Percentiles rank a stretch among this genome's conserved stretches.
Conservation (phyloP, 176 grass and related monocot genomes). For the Hsuehochloa calcarea region DNA sequence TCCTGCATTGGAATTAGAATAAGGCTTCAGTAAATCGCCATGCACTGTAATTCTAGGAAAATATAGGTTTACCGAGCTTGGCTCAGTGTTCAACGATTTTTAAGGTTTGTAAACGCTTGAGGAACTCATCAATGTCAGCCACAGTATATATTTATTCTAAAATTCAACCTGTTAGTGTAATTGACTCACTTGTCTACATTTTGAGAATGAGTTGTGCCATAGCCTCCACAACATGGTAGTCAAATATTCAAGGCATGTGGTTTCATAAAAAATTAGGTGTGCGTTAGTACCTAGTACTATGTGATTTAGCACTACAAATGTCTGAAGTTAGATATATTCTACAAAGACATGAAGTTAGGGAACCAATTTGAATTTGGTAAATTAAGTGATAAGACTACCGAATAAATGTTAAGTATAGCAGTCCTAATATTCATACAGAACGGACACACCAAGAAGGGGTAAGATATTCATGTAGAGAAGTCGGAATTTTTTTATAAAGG, state of each 20-base stretch:
- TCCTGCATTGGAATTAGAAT: conserved; percentile 52
- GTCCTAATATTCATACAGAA: neutral
- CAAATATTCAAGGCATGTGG: neutral
- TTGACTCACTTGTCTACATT: neutral
- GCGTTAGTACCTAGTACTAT: neutral
- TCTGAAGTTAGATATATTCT: neutral
- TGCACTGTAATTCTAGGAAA: neutral
- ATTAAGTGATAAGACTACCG: neutral
- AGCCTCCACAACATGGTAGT: neutral
- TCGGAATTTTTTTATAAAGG: neutral
- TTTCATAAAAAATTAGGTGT: neutral
- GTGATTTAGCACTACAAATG: neutral
- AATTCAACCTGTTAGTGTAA: neutral
- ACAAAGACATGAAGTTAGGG: neutral
- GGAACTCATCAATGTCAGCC: neutral
- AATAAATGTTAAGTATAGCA: neutral
- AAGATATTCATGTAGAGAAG: neutral
- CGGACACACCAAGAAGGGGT: neutral
- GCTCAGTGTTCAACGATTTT: neutral
- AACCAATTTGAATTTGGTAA: neutral
- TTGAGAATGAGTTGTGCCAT: neutral
- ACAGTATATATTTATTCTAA: neutral
- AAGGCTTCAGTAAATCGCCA: neutral
- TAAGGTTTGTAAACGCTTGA: neutral
- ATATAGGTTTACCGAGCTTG: neutral